phyloP scores from a whole-genome alignment of 2,329 filamentous ascomycete species.

The Penicillium janthinellum region DNA sequence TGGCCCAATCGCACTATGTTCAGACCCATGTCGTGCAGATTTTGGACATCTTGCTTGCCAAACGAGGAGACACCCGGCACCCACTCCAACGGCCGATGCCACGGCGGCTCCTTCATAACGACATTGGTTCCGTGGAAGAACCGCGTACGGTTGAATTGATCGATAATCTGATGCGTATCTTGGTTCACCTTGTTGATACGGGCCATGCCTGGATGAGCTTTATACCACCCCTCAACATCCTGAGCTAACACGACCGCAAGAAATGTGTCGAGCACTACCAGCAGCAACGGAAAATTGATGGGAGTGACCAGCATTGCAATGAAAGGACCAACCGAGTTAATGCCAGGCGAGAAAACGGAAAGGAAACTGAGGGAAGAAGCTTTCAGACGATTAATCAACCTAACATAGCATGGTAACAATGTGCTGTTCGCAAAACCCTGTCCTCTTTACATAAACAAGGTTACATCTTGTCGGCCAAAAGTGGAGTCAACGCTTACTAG shows the following conservation, averaged over 20 bases:
- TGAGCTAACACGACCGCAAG: not conserved
- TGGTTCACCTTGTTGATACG: not conserved
- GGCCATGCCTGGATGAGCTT: not conserved
- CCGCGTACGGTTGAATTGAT: constrained; percentile 16
- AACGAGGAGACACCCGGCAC: constrained; percentile 18
- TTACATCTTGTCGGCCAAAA: not conserved
- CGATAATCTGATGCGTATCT: constrained; percentile 10
- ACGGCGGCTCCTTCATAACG: constrained; percentile 21
- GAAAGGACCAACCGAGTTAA: not conserved
- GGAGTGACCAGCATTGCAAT: not conserved
- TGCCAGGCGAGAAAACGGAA: not conserved
- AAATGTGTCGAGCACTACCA: not conserved
- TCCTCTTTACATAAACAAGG: not conserved
- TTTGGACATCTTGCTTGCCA: not conserved
- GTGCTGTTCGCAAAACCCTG: not conserved
- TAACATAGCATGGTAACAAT: not conserved
- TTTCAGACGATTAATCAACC: not conserved
- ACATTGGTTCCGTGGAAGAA: constrained; percentile 23
- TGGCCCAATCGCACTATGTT: not conserved
- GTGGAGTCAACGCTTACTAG: not conserved
- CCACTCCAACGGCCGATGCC: constrained; percentile 18
- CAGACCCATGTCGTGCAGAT: not conserved
- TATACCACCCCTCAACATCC: not conserved
- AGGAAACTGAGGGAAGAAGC: not conserved
- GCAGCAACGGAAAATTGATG: not conserved